Conservation (phyloP, 2,329 filamentous ascomycete species). For the Fusarium solani-melongenae region DNA sequence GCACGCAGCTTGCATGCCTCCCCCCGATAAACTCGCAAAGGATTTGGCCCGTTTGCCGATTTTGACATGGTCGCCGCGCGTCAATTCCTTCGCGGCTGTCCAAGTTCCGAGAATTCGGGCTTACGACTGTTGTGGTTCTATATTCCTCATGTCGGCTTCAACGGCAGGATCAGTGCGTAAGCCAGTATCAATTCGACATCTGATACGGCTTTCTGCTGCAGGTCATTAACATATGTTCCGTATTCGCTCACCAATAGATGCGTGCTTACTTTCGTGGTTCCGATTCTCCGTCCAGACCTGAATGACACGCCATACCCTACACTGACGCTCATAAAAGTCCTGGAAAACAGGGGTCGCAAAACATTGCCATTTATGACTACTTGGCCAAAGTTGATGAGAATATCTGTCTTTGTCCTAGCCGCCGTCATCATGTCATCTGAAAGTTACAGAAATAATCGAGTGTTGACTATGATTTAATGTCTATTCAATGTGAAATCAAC, state of each 20-base stretch:
- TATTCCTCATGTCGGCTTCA: neutral
- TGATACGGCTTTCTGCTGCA: neutral
- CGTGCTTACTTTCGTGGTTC: neutral
- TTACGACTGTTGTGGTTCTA: neutral
- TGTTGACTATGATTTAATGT: neutral
- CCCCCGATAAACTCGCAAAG: neutral
- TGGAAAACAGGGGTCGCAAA: neutral
- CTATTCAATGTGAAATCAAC: neutral
- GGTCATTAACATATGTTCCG: neutral
- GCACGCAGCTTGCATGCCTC: neutral
- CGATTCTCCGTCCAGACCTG: neutral
- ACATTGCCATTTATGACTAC: neutral
- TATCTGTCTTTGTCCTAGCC: neutral
- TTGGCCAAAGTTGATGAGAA: neutral
- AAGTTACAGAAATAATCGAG: neutral
- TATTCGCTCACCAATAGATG: neutral
- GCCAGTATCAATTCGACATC: neutral
- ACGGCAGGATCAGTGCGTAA: neutral
- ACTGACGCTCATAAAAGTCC: neutral
- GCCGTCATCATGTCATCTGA: neutral
- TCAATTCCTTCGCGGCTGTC: constrained; percentile 11
- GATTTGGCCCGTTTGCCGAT: neutral
- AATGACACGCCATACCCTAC: neutral
- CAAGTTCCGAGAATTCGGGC: neutral
- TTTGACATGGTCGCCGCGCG: neutral